A percentile compares a stretch with the other conserved stretches of the same genome.
These are phyloP conservation scores for Beauveria sp. DNA, from an alignment of 2,329 filamentous ascomycete genomes.

Conservation along the genomic window DNA sequence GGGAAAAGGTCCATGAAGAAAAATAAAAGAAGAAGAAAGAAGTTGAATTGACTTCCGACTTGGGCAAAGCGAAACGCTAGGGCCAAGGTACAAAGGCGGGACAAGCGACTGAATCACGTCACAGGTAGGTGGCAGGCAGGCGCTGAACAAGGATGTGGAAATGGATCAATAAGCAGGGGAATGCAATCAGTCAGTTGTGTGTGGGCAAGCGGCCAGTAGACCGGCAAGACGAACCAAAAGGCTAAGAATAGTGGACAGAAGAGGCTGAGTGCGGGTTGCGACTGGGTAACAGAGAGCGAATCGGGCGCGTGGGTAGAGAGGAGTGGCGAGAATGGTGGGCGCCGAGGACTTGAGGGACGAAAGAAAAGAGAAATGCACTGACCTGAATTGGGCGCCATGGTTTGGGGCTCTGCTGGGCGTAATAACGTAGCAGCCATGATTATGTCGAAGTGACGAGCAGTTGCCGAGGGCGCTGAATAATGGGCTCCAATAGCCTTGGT, in stretches of 20 bases:
- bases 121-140: constrained; percentile 13
- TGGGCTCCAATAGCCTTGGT: too few relatives aligned
- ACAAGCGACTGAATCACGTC: constrained; percentile 7
- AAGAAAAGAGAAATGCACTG: not conserved
- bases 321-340: constrained; percentile 6
- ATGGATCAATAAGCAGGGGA: constrained; percentile 11
- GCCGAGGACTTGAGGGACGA: not conserved
- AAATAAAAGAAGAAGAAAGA: not conserved
- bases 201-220: not conserved
- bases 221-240: constrained; percentile 1
- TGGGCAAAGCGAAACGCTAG: not conserved
- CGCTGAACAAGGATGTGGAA: not conserved
- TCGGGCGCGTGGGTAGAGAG: not conserved
- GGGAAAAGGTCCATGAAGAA: not conserved
- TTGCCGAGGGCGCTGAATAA: not conserved
- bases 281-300: not conserved
- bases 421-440: not conserved
- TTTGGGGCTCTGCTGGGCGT: constrained; percentile 1
- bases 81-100: constrained; percentile 11
- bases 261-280: not conserved
- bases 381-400: constrained; percentile 8
- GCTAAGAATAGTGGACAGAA: constrained; percentile 7
- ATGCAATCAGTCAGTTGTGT: not conserved
- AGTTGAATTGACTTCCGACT: not conserved
- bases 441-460: not conserved